Conservation (phyloP, 768 basidiomycete species). For the Suillus variegatus region DNA sequence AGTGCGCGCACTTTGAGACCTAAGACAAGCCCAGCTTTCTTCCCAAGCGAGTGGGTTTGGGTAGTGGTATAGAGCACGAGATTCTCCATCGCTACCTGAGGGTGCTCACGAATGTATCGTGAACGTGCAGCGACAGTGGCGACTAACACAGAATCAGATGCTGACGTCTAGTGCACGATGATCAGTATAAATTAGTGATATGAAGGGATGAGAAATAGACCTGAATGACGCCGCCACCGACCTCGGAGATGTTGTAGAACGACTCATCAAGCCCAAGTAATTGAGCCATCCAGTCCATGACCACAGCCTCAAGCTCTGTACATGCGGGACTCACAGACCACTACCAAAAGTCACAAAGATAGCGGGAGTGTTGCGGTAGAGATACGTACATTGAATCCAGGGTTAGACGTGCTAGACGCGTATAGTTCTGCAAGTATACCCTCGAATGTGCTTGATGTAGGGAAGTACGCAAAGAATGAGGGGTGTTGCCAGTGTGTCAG, state of each 20-base stretch:
- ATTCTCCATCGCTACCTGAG: conserved; percentile 51
- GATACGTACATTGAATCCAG: conserved; percentile 79
- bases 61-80: conserved; percentile 87
- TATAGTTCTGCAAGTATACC: conserved; percentile 86
- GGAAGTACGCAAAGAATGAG: conserved; percentile 88
- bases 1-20: conserved; percentile 76
- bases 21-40: conserved; percentile 77
- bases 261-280: conserved; percentile 68
- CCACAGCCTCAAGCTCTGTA: conserved; percentile 85
- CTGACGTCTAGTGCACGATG: conserved; percentile 59
- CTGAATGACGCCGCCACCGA: conserved; percentile 85
- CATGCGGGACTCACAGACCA: conserved; percentile 90
- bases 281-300: conserved; percentile 90
- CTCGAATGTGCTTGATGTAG: conserved; percentile 76
- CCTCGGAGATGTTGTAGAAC: conserved; percentile 65
- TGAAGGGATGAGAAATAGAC: conserved; percentile 35
- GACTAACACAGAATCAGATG: conserved; percentile 80
- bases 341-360: conserved; percentile 38
- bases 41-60: conserved; percentile 86
- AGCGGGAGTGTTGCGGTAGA: neutral
- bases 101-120: conserved; percentile 49
- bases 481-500: conserved; percentile 93
- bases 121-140: conserved; percentile 81
- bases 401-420: conserved; percentile 71
- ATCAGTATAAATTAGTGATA: neutral